A percentile compares a stretch with the other conserved stretches of the same genome.
Evolutionary conservation across 345 rosid genomes (phyloP).

Genomic region (Eucalyptus polyanthemos): DNA sequence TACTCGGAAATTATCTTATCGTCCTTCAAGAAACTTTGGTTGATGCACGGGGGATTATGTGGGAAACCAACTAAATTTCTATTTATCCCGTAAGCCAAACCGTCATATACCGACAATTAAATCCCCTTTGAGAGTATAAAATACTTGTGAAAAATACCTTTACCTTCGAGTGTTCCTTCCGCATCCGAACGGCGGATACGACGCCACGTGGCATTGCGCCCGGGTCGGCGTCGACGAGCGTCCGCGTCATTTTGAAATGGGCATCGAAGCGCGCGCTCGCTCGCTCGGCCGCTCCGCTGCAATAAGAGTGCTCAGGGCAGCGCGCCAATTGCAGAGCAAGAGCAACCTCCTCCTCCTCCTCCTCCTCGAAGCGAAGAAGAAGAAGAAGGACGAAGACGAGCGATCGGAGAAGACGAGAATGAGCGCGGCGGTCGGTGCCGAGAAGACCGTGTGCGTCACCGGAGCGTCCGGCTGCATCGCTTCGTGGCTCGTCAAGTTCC

Average conservation of each 20-base stretch:
- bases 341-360: too few species aligned
- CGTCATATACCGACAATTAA: neutral
- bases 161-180: too few species aligned
- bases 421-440: slow-evolving; percentile 25
- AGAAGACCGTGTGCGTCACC: slow-evolving; percentile 66
- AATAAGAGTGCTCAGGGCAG: neutral
- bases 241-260: neutral
- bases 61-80: neutral
- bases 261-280: neutral
- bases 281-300: neutral
- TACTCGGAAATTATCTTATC: neutral
- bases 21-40: neutral
- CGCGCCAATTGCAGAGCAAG: neutral
- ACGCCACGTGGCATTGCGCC: neutral
- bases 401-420: neutral
- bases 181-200: neutral
- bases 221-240: neutral
- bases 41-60: neutral
- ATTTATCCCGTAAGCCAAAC: neutral
- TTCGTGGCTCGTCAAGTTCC: slow-evolving; percentile 74
- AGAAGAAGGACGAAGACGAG: too few species aligned
- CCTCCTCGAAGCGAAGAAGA: too few species aligned
- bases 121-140: too few species aligned
- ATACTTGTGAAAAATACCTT: too few species aligned
- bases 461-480: slow-evolving; percentile 89